Conservation (phyloP, 2,329 filamentous ascomycete genomes). For the Parafenestella ontariensis region DNA sequence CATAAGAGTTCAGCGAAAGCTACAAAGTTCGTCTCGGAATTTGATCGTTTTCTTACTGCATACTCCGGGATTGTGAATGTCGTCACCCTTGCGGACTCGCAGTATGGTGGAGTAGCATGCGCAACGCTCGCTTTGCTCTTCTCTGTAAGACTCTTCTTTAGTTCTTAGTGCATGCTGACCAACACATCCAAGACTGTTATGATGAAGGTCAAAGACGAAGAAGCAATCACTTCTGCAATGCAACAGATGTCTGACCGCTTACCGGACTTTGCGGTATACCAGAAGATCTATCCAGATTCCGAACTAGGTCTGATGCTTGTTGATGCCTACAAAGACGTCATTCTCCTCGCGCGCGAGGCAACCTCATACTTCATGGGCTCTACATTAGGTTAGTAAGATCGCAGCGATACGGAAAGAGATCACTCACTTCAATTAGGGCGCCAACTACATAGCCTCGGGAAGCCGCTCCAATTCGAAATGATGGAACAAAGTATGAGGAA, state of each 20-base stretch:
- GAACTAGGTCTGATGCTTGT: constrained; percentile 3
- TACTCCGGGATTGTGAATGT: no score
- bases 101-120: no score
- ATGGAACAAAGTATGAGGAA: not conserved
- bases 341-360: constrained; percentile 9
- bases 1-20: no score
- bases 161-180: not conserved
- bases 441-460: not conserved
- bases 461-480: not conserved
- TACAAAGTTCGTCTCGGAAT: no score
- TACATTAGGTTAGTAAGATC: constrained; percentile 2
- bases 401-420: not conserved
- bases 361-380: constrained; percentile 7
- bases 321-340: constrained; percentile 11
- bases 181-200: constrained; percentile 4
- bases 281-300: constrained; percentile 9
- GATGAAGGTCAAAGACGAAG: constrained; percentile 12
- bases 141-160: no score
- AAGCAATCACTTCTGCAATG: constrained; percentile 6
- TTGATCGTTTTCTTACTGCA: no score
- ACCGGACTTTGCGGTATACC: constrained; percentile 7
- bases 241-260: constrained; percentile 10
- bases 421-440: not conserved
- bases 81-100: no score
- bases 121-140: no score